These are phyloP conservation scores for Hordeum marinum DNA, from an alignment of 176 grass and related monocot genomes.

Conservation along the genomic window DNA sequence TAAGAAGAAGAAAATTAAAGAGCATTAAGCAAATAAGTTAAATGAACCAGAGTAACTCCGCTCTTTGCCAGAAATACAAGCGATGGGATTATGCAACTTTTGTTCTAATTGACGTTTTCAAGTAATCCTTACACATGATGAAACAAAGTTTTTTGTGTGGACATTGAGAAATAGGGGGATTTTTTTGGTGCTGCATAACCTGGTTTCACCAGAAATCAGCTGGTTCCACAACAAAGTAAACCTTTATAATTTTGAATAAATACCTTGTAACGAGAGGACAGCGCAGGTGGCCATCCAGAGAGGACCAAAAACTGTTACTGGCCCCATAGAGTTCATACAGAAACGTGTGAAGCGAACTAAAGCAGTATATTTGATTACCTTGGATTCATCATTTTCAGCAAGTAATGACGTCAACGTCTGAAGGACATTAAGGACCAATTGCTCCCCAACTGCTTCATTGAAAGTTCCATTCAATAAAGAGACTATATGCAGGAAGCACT, in stretches of 20 bases:
- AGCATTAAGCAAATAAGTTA: slow-evolving; percentile 18
- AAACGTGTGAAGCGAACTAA: slow-evolving; percentile 13
- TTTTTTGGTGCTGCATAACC: background rate
- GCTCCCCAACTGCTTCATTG: slow-evolving; percentile 70
- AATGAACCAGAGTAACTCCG: background rate
- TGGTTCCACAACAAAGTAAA: background rate
- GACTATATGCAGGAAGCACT: slow-evolving; percentile 95
- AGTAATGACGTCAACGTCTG: slow-evolving; percentile 79
- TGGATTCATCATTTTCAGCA: slow-evolving; percentile 73
- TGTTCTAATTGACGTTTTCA: background rate
- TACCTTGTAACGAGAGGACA: slow-evolving; percentile 6
- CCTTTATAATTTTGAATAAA: background rate
- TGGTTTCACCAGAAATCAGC: slow-evolving; percentile 12
- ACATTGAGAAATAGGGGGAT: background rate
- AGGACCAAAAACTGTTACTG: slow-evolving; percentile 19
- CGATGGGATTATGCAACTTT: background rate
- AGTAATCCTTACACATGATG: background rate
- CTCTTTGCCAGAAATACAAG: background rate
- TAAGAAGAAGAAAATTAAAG: background rate
- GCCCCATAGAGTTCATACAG: background rate
- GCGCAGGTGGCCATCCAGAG: background rate
- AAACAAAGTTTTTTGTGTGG: background rate
- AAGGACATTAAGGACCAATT: slow-evolving; percentile 88
- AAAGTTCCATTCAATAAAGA: slow-evolving; percentile 92
- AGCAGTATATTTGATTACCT: slow-evolving; percentile 48